Evolutionary conservation across 2,329 filamentous ascomycete genomes (phyloP).

Genomic region (Diplodia seriata): DNA sequence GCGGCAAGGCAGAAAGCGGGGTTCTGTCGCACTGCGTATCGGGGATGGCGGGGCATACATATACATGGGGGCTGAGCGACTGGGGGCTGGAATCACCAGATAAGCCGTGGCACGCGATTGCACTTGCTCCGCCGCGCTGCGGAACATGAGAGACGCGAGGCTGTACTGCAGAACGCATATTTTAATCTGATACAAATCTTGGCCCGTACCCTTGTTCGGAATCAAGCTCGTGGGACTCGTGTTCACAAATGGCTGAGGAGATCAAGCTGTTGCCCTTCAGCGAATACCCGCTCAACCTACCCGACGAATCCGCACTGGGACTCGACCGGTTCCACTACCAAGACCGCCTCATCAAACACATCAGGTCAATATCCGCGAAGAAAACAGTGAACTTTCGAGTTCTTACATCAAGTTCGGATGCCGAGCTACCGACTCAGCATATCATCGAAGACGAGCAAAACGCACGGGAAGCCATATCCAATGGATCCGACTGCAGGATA

Average conservation of each 20-base stretch:
- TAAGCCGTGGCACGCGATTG: not conserved
- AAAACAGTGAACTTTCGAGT: not conserved
- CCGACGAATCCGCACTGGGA: not conserved
- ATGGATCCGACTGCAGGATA: not conserved
- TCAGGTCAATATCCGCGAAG: conserved; percentile 9
- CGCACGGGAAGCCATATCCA: conserved; percentile 1
- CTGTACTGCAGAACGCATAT: not conserved
- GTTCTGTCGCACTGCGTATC: not conserved
- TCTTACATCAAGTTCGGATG: not conserved
- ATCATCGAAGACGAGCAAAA: not conserved
- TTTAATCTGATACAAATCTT: not conserved
- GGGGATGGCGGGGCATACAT: not conserved
- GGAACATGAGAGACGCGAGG: not conserved
- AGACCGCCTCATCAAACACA: conserved; percentile 1
- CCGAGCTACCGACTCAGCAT: not conserved
- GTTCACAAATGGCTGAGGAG: conserved; percentile 3
- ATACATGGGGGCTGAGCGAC: conserved; percentile 12
- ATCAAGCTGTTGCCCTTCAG: not conserved
- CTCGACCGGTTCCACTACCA: not conserved
- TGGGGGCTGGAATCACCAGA: not conserved
- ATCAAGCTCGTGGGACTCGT: not conserved
- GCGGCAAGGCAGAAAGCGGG: conserved; percentile 25
- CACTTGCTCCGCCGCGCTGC: not conserved
- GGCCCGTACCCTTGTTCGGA: not conserved
- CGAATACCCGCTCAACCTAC: conserved; percentile 2